Conservation (phyloP, 768 basidiomycete genomes). For the Collybiopsis luxurians region DNA sequence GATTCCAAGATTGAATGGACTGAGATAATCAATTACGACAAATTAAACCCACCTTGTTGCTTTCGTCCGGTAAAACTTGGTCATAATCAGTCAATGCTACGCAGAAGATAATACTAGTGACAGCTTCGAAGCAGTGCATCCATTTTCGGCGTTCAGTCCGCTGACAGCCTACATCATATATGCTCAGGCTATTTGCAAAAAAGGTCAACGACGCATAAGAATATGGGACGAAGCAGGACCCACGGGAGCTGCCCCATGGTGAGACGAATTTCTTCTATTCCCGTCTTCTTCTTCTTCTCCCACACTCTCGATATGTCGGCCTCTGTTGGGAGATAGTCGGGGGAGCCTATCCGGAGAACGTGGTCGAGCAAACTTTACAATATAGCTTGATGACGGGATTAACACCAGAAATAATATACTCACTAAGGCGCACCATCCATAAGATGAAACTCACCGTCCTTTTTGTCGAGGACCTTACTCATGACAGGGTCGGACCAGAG, state of each 20-base stretch:
- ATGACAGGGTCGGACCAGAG: constrained; percentile 53
- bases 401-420: constrained; percentile 25
- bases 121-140: constrained; percentile 56
- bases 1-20: not conserved
- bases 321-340: constrained; percentile 82
- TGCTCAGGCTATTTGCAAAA: constrained; percentile 40
- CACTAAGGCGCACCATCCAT: constrained; percentile 95
- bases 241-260: constrained; percentile 64
- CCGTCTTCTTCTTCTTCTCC: constrained; percentile 83
- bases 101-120: constrained; percentile 71
- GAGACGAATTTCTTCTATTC: constrained; percentile 87
- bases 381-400: not conserved
- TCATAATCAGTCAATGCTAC: constrained; percentile 74
- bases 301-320: constrained; percentile 84
- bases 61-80: constrained; percentile 67
- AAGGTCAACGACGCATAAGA: not conserved
- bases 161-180: constrained; percentile 75
- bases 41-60: constrained; percentile 52
- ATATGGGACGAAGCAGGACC: constrained; percentile 19
- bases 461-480: constrained; percentile 45
- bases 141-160: constrained; percentile 46
- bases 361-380: constrained; percentile 76
- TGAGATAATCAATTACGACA: constrained; percentile 6
- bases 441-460: constrained; percentile 78
- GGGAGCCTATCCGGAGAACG: constrained; percentile 77